Base-by-base conservation (phyloP, 2,329 filamentous ascomycete species). In the Myriosclerotinia duriaeana region DNA sequence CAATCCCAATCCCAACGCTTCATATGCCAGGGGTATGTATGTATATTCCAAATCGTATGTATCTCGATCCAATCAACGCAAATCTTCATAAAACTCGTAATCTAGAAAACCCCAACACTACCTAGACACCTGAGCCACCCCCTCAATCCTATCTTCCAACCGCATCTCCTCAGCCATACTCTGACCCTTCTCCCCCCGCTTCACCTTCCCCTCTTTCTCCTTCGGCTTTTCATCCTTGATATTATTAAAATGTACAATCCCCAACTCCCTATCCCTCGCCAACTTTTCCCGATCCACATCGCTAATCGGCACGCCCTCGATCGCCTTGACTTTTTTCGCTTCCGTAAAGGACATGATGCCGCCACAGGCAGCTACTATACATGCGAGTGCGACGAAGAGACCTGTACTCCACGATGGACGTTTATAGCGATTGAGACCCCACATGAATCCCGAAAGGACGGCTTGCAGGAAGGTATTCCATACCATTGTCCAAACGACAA, bases 391-490 rank as follows among this genome's bases (percentile, higher is more conserved):
- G 22, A 96, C 89, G 74, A 95, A 92, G 0, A 93, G 78, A 1
- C 91, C 92, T 0, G 91, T 93, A 14, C 87, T 85, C 91, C 91
- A 96, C 30, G 85, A 84, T 0, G 92, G 91, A n/a, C 92, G 82
- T 30, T 89, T 79, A 73, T 87, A 88, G 30, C 90, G 81, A 74
- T 91, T 90, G 78, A 90, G 81, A 2, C 85, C 87, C 90, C 91
- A 96, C 92, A 96, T 96, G 78, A 92, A 90, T 3, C 85, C 88
- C 11, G 87, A 89, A 2, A 96, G 82, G 22, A 86, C 83, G 50
- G 83, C 83, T 77, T 96, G 93, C 54, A 95, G 83, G 65, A 93
- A 83, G 0, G 92, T 95, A 74, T 96, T 96, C 79, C 81, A 83
- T 3, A 92, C 83, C 78, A 92, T 93, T 72, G 88, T 83, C 89